Conservation (phyloP, 208 protist genomes). For the Jaenimonas drosophilae region DNA sequence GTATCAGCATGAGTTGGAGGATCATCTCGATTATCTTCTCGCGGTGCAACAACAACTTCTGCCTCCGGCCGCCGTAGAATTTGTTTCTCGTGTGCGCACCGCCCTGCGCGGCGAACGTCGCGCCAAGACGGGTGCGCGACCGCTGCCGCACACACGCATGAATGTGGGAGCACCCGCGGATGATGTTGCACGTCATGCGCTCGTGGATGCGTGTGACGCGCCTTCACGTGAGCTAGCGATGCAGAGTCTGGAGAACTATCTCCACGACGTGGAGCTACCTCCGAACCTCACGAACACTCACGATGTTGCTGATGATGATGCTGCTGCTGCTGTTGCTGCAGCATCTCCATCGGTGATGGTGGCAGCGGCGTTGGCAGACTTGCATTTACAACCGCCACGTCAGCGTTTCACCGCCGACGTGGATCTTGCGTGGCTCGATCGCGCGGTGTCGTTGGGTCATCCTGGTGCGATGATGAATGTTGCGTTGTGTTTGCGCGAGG, state of each 20-base stretch:
- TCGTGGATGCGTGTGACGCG: constrained; percentile 1
- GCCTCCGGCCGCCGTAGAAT: not conserved
- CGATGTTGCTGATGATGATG: constrained; percentile 32
- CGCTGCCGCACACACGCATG: not conserved
- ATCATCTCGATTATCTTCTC: not conserved
- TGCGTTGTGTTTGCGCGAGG: constrained; percentile 51
- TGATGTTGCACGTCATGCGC: not conserved
- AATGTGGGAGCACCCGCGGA: not conserved
- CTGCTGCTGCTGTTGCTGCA: too few relatives aligned
- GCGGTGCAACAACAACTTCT: not conserved
- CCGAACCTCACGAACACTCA: not conserved
- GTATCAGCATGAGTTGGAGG: not conserved
- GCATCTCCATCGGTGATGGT: constrained; percentile 7
- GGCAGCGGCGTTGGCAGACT: not conserved
- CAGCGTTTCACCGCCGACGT: not conserved
- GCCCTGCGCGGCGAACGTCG: not conserved
- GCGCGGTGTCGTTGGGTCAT: constrained; percentile 28
- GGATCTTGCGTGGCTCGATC: constrained; percentile 35
- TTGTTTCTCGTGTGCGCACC: not conserved
- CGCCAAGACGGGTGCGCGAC: not conserved
- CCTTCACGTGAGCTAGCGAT: constrained; percentile 7
- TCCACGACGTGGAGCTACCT: constrained; percentile 4
- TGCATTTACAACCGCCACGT: not conserved
- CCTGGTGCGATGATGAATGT: constrained; percentile 59
- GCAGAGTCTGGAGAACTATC: constrained; percentile 9